Conservation (phyloP, 2,329 filamentous ascomycete genomes). For the Colletotrichum gloeosporioides region DNA sequence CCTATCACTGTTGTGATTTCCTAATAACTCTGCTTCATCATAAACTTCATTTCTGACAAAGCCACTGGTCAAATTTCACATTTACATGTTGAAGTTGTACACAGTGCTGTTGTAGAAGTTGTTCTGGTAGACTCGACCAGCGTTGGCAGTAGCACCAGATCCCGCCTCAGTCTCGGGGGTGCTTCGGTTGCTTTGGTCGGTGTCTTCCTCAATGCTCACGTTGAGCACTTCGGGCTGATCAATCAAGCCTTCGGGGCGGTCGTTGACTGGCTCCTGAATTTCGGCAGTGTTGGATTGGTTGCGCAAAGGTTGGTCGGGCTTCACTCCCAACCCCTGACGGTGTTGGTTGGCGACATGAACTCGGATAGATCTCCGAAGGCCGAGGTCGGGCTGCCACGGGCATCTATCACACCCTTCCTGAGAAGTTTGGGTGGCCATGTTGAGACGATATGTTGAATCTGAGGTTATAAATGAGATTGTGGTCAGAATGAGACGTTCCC, state of each 20-base stretch:
- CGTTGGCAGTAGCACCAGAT: accelerated
- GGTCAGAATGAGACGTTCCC: too few species aligned
- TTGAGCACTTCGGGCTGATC: background rate
- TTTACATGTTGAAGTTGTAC: background rate
- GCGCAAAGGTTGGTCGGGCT: background rate
- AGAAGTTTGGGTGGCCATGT: background rate
- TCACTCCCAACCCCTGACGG: background rate
- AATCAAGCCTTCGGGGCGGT: background rate
- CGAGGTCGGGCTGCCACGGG: background rate
- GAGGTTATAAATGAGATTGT: too few species aligned
- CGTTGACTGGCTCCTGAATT: background rate
- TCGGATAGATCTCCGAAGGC: background rate
- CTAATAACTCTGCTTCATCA: too few species aligned
- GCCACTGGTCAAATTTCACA: too few species aligned
- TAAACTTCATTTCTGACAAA: too few species aligned
- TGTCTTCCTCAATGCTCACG: background rate
- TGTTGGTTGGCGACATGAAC: background rate
- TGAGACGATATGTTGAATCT: background rate
- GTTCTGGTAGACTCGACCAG: background rate
- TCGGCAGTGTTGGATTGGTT: accelerated
- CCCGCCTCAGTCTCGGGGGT: background rate
- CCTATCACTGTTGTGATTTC: too few species aligned
- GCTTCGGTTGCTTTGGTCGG: background rate
- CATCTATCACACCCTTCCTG: background rate
- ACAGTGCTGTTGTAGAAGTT: background rate